Evolutionary conservation across 192 early-diverging fungal genomes (phyloP).

Genomic region (Rhizoclosmatium sp.): DNA sequence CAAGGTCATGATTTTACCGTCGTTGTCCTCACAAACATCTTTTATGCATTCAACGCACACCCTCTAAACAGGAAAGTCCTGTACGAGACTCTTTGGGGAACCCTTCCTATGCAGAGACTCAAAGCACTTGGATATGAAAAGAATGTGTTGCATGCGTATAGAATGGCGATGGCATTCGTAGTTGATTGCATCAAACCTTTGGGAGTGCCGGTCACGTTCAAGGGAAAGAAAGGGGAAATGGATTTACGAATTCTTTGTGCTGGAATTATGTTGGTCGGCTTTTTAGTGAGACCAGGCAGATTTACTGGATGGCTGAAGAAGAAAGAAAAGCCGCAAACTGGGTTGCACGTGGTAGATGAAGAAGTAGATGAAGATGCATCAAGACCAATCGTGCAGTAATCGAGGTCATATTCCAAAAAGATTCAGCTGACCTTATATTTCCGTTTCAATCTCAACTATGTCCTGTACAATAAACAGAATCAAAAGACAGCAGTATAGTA

Average conservation of each 20-base stretch:
- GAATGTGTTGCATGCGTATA: background rate
- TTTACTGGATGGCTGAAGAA: background rate
- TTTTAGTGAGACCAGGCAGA: constrained; percentile 8
- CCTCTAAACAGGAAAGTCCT: constrained; percentile 2
- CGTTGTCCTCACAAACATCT: constrained; percentile 19
- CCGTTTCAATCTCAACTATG: too few species aligned
- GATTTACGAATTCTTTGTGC: constrained; percentile 23
- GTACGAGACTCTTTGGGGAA: background rate
- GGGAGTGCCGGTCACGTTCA: constrained; percentile 7
- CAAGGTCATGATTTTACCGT: constrained; percentile 44
- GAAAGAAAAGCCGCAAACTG: background rate
- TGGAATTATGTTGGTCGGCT: constrained; percentile 11
- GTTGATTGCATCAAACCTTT: background rate
- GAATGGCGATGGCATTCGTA: background rate
- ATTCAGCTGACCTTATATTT: too few species aligned
- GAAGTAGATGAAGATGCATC: background rate
- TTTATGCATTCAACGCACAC: constrained; percentile 26
- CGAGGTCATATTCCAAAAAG: background rate
- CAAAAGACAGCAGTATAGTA: background rate
- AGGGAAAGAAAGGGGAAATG: constrained; percentile 6
- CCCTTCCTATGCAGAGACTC: background rate
- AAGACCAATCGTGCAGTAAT: background rate
- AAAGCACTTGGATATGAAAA: background rate
- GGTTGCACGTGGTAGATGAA: background rate
- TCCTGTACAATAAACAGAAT: background rate